Evolutionary conservation across 2,329 filamentous ascomycete species (phyloP).

Genomic region (Claviceps monticola): DNA sequence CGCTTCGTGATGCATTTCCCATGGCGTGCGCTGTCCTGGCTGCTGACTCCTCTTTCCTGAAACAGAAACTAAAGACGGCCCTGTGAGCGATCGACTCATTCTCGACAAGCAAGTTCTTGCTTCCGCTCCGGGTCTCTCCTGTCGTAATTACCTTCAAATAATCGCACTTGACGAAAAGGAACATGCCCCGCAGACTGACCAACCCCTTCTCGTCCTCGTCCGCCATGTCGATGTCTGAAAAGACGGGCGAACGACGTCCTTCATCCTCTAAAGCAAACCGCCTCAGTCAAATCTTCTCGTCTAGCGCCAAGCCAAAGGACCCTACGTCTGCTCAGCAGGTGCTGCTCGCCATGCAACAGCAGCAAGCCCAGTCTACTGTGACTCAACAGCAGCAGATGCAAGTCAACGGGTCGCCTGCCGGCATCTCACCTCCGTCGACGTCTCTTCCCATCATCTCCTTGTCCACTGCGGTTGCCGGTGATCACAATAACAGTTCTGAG

Average conservation of each 20-base stretch:
- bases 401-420: constrained; percentile 36
- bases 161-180: constrained; percentile 11
- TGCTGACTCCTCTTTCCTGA: constrained; percentile 2
- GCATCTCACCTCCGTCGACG: constrained; percentile 57
- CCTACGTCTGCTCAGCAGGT: constrained; percentile 51
- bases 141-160: neutral
- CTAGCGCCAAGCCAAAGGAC: constrained; percentile 62
- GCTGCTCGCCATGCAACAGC: constrained; percentile 52
- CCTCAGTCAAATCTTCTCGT: constrained; percentile 71
- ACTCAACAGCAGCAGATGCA: constrained; percentile 7
- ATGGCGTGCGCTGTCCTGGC: too few relatives aligned
- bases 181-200: constrained; percentile 45
- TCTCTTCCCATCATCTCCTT: constrained; percentile 84
- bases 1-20: neutral
- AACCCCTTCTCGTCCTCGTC: constrained; percentile 41
- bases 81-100: constrained; percentile 1
- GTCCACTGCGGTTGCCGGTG: constrained; percentile 68
- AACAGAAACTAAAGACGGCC: neutral
- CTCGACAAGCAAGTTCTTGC: neutral
- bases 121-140: neutral
- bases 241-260: constrained; percentile 39
- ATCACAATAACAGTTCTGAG: constrained; percentile 58
- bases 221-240: constrained; percentile 34
- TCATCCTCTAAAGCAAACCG: constrained; percentile 59
- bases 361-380: constrained; percentile 4